Conservation (phyloP, 345 rosid genomes). For the Angophora floribunda region DNA sequence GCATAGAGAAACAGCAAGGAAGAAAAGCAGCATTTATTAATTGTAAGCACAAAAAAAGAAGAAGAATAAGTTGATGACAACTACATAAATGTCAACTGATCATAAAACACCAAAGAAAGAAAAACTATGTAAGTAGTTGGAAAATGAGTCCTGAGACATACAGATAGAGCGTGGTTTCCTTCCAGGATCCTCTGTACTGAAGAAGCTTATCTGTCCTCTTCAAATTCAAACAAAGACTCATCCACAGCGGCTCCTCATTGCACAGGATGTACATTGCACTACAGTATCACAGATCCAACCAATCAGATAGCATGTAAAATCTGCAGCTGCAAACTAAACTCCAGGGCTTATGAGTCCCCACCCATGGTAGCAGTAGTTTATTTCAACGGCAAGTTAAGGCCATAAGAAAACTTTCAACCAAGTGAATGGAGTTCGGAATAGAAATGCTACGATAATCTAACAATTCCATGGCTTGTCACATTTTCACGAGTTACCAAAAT, state of each 20-base stretch:
- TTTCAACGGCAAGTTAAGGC: background rate
- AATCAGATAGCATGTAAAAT: background rate
- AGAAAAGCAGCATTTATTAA: background rate
- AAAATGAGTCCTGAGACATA: slow-evolving; percentile 13
- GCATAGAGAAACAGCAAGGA: background rate
- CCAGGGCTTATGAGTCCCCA: background rate
- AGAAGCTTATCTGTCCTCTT: slow-evolving; percentile 29
- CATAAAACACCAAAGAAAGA: background rate
- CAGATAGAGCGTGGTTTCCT: slow-evolving; percentile 59
- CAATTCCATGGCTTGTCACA: background rate
- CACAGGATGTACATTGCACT: slow-evolving; percentile 86
- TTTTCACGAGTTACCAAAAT: background rate
- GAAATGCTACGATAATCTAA: background rate
- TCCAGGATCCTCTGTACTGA: slow-evolving; percentile 82
- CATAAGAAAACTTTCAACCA: background rate
- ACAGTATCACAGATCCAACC: background rate
- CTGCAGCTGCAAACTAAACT: background rate
- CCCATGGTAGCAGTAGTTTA: background rate
- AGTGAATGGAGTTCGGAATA: background rate
- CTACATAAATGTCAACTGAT: background rate
- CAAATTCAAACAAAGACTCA: slow-evolving; percentile 53
- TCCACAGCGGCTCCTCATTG: slow-evolving; percentile 93
- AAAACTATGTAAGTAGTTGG: background rate
- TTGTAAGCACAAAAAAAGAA: background rate
- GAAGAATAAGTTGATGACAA: background rate